Base-by-base conservation (phyloP, 495 filamentous ascomycete species). In the Penicillium longicatenatum region DNA sequence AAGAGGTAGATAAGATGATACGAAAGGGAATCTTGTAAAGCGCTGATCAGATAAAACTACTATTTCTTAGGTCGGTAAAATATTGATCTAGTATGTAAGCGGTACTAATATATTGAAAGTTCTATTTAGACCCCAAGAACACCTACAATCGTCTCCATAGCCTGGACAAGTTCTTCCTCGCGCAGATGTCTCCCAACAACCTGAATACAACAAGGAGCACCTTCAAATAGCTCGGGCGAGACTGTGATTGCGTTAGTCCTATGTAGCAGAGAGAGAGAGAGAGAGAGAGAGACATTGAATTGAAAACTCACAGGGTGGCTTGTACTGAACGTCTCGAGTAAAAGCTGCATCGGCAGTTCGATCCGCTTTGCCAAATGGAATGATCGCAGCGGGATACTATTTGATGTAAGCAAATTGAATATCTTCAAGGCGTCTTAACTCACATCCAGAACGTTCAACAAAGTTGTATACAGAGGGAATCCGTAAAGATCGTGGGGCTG, bases 191-290 rank as follows among this genome's bases (percentile, higher is more conserved):
- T 42, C 19, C 59, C 59, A 14, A 54, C 50, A 10, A 65, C 17
- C 24, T 65, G 63, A 21, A 65, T 54, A 33, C 56, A 59, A 29
- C 59, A 65, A 4, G 63, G 63, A 3, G 59, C 63, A n/a, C 59
- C 56, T 50, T 65, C 59, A 17, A 62, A 33, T 2, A 41, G 35
- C 45, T 62, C 55, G 0, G 59, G 24, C 1, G 21, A 19, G 35
- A 62, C 62, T 65, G 11, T 8, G 31, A 12, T 10, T 26, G 26
- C 26, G 26, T 26, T 26, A 26, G 26, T 26, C 0, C 2, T 10
- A 35, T 12, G 10, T 35, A 35, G 31, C 6, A 9, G 2, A 41
- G 43, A 10, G 6, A 35, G 11, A 11, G 11, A 6, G 11, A 11
- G 9, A 12, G 11, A 33, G 9, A 4, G n/a, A 39, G 14, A 39